These are phyloP conservation scores for Picea mariana DNA, from an alignment of 83 land plant species.

Conservation along the genomic window DNA sequence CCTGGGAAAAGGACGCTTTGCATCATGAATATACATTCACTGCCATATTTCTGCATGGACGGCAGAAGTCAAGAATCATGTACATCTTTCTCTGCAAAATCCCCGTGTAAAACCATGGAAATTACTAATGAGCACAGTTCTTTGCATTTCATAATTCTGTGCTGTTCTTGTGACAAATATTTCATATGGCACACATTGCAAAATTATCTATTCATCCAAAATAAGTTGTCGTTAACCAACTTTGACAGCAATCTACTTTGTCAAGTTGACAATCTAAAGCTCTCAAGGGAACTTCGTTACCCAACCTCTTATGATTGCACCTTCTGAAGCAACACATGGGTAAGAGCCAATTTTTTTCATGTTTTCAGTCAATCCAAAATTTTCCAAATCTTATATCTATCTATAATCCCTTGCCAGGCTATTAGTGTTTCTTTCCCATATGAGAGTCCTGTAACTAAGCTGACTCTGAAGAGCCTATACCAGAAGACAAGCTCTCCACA, in stretches of 20 bases:
- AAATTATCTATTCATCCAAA: slow-evolving; percentile 9
- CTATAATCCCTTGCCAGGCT: background rate
- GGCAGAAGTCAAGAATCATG: slow-evolving; percentile 1
- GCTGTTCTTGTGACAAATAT: slow-evolving; percentile 9
- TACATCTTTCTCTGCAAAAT: slow-evolving; percentile 14
- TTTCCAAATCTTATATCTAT: slow-evolving; percentile 10
- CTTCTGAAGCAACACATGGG: slow-evolving; percentile 9
- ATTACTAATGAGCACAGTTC: slow-evolving; percentile 11
- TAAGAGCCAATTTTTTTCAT: slow-evolving; percentile 5
- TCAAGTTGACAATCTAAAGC: slow-evolving; percentile 15
- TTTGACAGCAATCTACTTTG: slow-evolving; percentile 11
- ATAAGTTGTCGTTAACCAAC: background rate
- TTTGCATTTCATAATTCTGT: background rate
- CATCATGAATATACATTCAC: slow-evolving; percentile 14
- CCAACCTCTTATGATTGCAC: slow-evolving; percentile 12
- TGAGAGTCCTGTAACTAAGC: background rate
- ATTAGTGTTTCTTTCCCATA: no score
- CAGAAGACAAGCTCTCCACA: slow-evolving; percentile 11
- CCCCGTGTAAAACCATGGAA: slow-evolving; percentile 5
- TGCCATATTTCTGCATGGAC: slow-evolving; percentile 1
- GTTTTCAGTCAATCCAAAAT: slow-evolving; percentile 5
- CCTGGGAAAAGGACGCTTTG: slow-evolving; percentile 3
- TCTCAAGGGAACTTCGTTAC: slow-evolving; percentile 15
- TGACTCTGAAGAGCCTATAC: slow-evolving; percentile 14
- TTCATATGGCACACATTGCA: slow-evolving; percentile 10